Evolutionary conservation across 176 grass and related monocot species (phyloP), one percentile per base, ranked within the genome.

Genomic region (Poa pratensis): DNA sequence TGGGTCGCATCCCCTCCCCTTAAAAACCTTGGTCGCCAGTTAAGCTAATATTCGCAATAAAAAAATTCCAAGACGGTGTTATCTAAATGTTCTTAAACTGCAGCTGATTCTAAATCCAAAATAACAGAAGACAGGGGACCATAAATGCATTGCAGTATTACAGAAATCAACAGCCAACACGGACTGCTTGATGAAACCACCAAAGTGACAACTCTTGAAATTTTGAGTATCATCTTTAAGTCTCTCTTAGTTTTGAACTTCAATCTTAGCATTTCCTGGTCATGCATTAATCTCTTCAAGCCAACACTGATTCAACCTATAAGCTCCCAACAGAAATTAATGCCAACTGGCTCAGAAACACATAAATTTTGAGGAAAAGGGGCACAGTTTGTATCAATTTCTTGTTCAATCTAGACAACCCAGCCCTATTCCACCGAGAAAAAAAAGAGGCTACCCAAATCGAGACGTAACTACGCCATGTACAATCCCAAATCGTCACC

Each of bases 111-210:
- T 5, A 66, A 27, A 27, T 28, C 30, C 34, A 53, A 3, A 16
- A 64, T 15, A 63, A 16, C 23, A 86, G 27, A 63, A 62, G 10
- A 48, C 28, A 5, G 39, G 19, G 18, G 19, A 26, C 4, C 3
- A 17, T 76, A 82, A 63, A 74, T 76, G 27, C 23, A 68, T 43
- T 27, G 37, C 27, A 77, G 73, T 24, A 66, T 54, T 20, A 18
- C 1, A 39, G 45, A 83, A 69, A 52, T 69, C 48, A 52, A 55
- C 46, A 80, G 28, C 57, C 43, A 86, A 79, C 54, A 61, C n/a
- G 43, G 40, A 40, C 5, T 51, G 12, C 37, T 74, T 12, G 16
- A 69, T 59, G 45, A 77, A 48, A 69, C 40, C 15, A 28, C 18
- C 14, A 88, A 69, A 19, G 11, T 69, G 61, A 50, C 10, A 62